Evolutionary conservation across 805 yeast genomes (phyloP).

Genomic region (Ogataea polymorpha): DNA sequence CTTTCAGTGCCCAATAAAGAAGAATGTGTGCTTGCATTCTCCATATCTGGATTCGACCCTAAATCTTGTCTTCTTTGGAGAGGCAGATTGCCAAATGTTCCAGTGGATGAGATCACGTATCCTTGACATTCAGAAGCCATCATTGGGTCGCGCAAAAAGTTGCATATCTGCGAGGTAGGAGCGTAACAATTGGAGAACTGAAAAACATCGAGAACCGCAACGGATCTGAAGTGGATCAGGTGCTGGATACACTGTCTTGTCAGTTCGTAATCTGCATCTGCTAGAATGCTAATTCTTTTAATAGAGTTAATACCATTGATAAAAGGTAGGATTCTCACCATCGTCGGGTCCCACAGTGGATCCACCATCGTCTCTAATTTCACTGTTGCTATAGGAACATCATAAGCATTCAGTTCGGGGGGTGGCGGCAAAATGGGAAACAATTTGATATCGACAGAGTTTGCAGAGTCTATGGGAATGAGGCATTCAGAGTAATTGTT

Average conservation of each 20-base stretch:
- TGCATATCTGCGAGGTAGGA: constrained; percentile 73
- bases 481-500: constrained; percentile 95
- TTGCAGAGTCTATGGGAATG: constrained; percentile 87
- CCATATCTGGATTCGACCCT: constrained; percentile 24
- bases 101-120: constrained; percentile 56
- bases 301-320: constrained; percentile 89
- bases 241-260: constrained; percentile 89
- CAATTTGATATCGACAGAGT: constrained; percentile 88
- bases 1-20: constrained; percentile 12
- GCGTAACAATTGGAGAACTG: constrained; percentile 89
- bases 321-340: constrained; percentile 80
- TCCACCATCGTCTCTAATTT: constrained; percentile 71
- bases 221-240: constrained; percentile 83
- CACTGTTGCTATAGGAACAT: constrained; percentile 91
- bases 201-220: constrained; percentile 79
- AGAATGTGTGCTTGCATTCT: constrained; percentile 20
- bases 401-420: constrained; percentile 68
- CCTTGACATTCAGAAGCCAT: constrained; percentile 84
- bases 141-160: constrained; percentile 58
- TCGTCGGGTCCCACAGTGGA: constrained; percentile 95
- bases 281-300: constrained; percentile 67
- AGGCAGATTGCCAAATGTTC: constrained; percentile 35
- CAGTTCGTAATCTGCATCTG: constrained; percentile 74
- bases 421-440: constrained; percentile 87
- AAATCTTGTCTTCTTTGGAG: constrained; percentile 29